A percentile compares a stretch with the other conserved stretches of the same genome.
Conservation (phyloP, 176 grass and related monocot species). For the Pharus latifolius region DNA sequence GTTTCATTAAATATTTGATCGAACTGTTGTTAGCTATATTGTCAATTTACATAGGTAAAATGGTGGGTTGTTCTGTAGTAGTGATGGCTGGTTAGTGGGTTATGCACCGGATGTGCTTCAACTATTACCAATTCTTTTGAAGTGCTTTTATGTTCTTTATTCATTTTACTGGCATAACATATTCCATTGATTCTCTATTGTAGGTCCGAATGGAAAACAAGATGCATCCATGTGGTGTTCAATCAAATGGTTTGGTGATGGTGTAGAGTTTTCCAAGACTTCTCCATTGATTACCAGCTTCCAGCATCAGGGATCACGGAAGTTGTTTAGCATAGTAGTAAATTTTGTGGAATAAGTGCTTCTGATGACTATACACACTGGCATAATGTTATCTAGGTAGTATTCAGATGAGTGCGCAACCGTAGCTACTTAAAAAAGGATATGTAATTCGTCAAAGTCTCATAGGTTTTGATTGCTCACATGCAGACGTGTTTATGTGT, state of each 20-base stretch:
- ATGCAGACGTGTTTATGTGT: slow-evolving; percentile 33
- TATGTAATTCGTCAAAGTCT: slow-evolving; percentile 18
- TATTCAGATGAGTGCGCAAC: not conserved
- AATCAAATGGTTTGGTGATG: not conserved
- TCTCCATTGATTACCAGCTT: slow-evolving; percentile 1
- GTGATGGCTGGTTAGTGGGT: not conserved
- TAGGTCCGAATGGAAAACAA: slow-evolving; percentile 7
- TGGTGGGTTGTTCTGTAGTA: not conserved
- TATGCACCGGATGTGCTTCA: too few species aligned
- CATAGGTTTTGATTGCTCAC: slow-evolving; percentile 17
- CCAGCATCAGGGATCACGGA: not conserved
- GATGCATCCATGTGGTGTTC: too few species aligned
- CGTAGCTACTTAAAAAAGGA: slow-evolving; percentile 13
- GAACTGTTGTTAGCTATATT: not conserved
- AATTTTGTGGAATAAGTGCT: slow-evolving; percentile 43
- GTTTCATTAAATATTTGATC: not conserved
- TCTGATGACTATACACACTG: slow-evolving; percentile 12
- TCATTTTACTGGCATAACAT: not conserved
- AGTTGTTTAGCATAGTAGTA: slow-evolving; percentile 6
- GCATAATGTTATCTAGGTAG: slow-evolving; percentile 10
- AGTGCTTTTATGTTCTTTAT: not conserved
- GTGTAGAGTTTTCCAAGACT: slow-evolving; percentile 11
- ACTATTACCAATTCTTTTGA: not conserved
- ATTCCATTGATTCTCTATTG: not conserved
- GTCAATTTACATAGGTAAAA: slow-evolving; percentile 1